Evolutionary conservation across 2,329 filamentous ascomycete genomes (phyloP), one percentile per base, ranked within the genome.

Genomic region (Penicillium frequentans): DNA sequence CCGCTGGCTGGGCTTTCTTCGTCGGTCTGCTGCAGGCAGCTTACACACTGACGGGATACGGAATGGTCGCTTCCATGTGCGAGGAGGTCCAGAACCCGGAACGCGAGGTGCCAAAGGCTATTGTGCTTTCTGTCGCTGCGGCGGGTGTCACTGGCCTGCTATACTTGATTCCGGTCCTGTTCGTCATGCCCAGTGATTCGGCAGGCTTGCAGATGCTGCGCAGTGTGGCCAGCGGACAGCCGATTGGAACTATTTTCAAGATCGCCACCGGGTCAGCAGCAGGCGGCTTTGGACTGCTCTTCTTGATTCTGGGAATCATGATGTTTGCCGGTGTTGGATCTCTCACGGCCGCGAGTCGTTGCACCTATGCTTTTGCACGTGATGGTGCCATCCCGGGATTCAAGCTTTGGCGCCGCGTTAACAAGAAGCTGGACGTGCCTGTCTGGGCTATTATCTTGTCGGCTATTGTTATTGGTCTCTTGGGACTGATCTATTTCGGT

Each of bases 401-500:
- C 61, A 78, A 79, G 26, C 72, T 89, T 11, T 91, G 87, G 87
- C 81, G 81, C 50, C 79, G 79, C 46, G 88, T 92, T 44, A 85
- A 90, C 73, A 80, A 79, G 58, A 79, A 77, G 3, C 81, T 90
- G 50, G 86, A 88, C 56, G 86, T 93, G 54, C 90, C 90, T 0
- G 77, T 93, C 1, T 86, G 81, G 79, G 88, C 86, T 1, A 80
- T 93, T 7, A 76, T 86, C 3, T 79, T 93, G 2, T 90, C 88
- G 0, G 87, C 88, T 0, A 68, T 80, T 0, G 84, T 93, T 44
- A 86, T 90, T 71, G 89, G 85, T 63, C 75, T 92, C 11, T 81
- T 93, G 0, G 90, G 89, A 0, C 81, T 90, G 62, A 91, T 93
- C 72, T 93, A 90, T 76, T 91, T 93, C 62, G 90, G 90, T 10